Conservation (phyloP, 495 filamentous ascomycete genomes). For the Aspergillus indologenus region DNA sequence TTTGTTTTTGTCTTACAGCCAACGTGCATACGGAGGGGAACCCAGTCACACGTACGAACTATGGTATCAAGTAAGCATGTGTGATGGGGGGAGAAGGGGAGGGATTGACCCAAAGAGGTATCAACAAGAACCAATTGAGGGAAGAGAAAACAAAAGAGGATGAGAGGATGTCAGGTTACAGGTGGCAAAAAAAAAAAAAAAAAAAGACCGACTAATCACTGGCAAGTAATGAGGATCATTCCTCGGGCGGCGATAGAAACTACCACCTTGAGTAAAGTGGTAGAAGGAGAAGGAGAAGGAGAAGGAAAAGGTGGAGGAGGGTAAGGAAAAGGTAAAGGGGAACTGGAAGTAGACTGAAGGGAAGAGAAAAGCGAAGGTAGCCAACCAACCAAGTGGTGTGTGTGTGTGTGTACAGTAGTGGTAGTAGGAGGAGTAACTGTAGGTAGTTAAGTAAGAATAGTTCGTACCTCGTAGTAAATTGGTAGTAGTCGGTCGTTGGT, state of each 20-base stretch:
- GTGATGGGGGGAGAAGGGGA: neutral
- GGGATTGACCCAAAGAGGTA: neutral
- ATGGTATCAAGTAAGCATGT: conserved; percentile 5
- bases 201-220: conserved; percentile 20
- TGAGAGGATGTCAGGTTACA: neutral
- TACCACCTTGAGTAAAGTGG: too few relatives aligned
- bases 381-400: neutral
- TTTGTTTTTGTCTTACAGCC: neutral
- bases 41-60: neutral
- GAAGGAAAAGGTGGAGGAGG: neutral
- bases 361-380: neutral
- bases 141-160: neutral
- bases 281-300: neutral
- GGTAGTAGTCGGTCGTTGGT: neutral
- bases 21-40: conserved; percentile 2
- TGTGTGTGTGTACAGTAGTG: neutral
- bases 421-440: neutral
- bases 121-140: neutral
- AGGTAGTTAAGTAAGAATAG: too few relatives aligned
- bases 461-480: too few relatives aligned
- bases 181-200: neutral
- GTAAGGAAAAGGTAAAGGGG: neutral
- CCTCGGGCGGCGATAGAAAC: too few relatives aligned
- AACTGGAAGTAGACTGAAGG: too few relatives aligned
- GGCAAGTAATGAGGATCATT: conserved; percentile 4